Base-by-base conservation (phyloP, 441 rosid species). In the Cnidoscolus chayamansa region DNA sequence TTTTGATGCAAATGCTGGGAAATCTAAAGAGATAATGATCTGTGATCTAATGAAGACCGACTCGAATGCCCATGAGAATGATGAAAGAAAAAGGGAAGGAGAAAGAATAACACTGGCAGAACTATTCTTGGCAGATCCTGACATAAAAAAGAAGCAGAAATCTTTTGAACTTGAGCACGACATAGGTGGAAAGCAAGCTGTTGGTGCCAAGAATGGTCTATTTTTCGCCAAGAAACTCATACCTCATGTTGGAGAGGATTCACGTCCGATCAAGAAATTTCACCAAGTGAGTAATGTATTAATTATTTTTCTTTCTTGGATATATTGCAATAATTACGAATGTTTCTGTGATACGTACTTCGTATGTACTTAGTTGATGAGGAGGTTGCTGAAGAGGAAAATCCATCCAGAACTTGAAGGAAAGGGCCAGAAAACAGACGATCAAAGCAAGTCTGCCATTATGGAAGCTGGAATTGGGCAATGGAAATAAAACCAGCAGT, bases 381-480 rank as follows among this genome's bases (percentile, higher is more conserved):
- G 78, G 85, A 88, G 86, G 76, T 85, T 93, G 93, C 31, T 93
- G 75, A 93, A 86, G 83, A 91, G 87, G 83, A 93, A 93, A 84
- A 89, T 93, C 69, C 97, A 93, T 76, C 97, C 98, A 32, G 96
- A 91, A 71, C 67, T 84, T 19, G 86, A 91, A 74, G 80, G 84
- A 63, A 86, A 85, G 70, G 76, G 66, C 30, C 63, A 17, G 10
- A 78, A 77, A 74, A 61, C 77, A 10, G 83, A 81, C 6, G 53
- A 59, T 67, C 79, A 65, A 60, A 65, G 56, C 75, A 82, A 79
- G 76, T 54, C 56, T 12, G 70, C 40, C 71, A 40, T 70, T 37
- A 35, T 43, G 48, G 80, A 79, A 65, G 74, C 37, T 56, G 71
- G 55, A 10, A 48, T 74, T 45, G 60, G 60, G 47, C 69, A 72